Base-by-base conservation (phyloP, 768 basidiomycete genomes). In the Saitozyma sp. region DNA sequence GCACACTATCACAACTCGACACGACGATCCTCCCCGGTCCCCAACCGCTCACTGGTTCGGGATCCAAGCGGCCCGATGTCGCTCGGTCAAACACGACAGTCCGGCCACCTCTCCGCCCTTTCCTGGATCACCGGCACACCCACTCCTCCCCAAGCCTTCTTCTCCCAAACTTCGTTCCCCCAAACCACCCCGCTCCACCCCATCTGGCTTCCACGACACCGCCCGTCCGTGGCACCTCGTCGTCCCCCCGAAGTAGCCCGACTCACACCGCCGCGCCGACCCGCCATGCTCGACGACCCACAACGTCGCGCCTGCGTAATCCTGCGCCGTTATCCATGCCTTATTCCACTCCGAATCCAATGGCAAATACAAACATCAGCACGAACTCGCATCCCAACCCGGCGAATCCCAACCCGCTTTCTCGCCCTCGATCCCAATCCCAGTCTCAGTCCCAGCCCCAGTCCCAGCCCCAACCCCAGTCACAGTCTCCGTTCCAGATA, bases 141-240 rank as follows among this genome's bases (percentile, higher is more conserved):
- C 52, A 59, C 29, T 64, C 63, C 43, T 64, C 63, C 63, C 63
- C 63, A 7, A 40, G 39, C 11, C 20, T 55, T 0, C 50, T 62
- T 5, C 56, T 13, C 41, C 55, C 14, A 49, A 39, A 11, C 50
- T 38, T 16, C 49, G 17, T 10, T 16, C 16, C 38, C 6, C n/a
- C 11, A 56, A 20, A 6, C 38, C 17, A 51, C 50, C 39, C 9
- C 49, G 43, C 38, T 6, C 49, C 38, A 50, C n/a, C 16, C 11
- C 41, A 17, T 11, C n/a, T 48, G 38, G 37, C 10, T 16, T 56
- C 56, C 13, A 13, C 56, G 29, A 13, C n/a, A 1, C 41, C 46
- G 45, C 29, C 29, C 53, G 45, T 53, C 42, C 42, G 9, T 51
- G 20, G 19, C 17, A 10, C 41, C 9, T 8, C 20, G 53, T 29